These are phyloP conservation scores for Wickerhamomyces sp. DNA, from an alignment of 1,139 yeast genomes.

Conservation along the genomic window DNA sequence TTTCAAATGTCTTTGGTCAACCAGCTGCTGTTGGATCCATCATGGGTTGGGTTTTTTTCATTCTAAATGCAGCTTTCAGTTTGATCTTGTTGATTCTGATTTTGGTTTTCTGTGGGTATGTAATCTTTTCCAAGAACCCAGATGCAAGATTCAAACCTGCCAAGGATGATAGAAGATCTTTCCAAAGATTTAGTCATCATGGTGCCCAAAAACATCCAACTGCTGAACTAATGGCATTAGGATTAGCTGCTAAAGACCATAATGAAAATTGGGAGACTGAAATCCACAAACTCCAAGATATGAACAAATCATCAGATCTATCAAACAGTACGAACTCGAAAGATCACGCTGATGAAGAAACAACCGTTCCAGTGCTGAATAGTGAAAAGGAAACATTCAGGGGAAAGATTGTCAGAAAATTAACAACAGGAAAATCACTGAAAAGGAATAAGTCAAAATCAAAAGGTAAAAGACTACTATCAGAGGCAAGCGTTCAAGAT, in stretches of 20 bases:
- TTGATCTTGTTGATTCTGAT: conserved; percentile 58
- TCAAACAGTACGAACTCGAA: conserved; percentile 9
- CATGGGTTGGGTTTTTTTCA: conserved; percentile 78
- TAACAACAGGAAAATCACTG: conserved; percentile 21
- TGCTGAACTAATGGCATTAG: conserved; percentile 62
- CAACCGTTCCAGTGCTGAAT: conserved; percentile 11
- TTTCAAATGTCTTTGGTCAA: conserved; percentile 68
- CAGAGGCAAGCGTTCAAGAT: conserved; percentile 8
- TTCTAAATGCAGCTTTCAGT: conserved; percentile 73
- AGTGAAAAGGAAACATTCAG: conserved; percentile 29
- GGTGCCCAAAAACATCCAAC: conserved; percentile 31
- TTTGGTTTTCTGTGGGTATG: conserved; percentile 50
- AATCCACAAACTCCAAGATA: conserved; percentile 46
- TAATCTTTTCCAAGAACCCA: conserved; percentile 67
- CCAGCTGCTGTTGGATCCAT: conserved; percentile 62
- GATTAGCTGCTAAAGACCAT: conserved; percentile 70
- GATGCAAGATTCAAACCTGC: conserved; percentile 83
- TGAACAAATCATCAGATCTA: conserved; percentile 15
- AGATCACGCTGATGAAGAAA: conserved; percentile 12
- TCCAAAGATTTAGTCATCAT: conserved; percentile 48
- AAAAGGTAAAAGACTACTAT: conserved; percentile 12
- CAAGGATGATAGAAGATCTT: conserved; percentile 76
- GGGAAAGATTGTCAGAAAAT: conserved; percentile 29
- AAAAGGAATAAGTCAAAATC: conserved; percentile 14
- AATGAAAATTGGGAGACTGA: conserved; percentile 64